These are phyloP conservation scores for Pestalotiopsis sp. DNA, from an alignment of 2,329 filamentous ascomycete genomes.

Conservation along the genomic window DNA sequence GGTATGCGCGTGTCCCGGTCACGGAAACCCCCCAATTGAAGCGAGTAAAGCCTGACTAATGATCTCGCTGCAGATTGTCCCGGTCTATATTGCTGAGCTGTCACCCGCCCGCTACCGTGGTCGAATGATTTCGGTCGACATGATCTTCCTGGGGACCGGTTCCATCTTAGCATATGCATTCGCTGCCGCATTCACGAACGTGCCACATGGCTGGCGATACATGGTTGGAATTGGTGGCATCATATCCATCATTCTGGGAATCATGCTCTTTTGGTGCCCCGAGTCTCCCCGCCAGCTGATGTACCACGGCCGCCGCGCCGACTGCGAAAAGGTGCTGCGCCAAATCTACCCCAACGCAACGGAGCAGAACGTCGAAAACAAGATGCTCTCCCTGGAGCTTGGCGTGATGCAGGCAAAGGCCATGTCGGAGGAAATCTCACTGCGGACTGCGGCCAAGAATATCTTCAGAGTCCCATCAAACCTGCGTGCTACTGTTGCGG, in stretches of 20 bases:
- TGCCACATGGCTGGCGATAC: constrained; percentile 47
- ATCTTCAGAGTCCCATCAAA: constrained; percentile 42
- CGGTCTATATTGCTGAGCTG: constrained; percentile 50
- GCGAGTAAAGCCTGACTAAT: neutral
- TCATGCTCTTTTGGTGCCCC: constrained; percentile 48
- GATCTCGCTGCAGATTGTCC: constrained; percentile 23
- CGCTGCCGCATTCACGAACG: constrained; percentile 40
- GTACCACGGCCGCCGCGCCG: constrained; percentile 40
- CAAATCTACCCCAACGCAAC: constrained; percentile 45
- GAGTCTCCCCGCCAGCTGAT: constrained; percentile 52
- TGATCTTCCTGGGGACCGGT: constrained; percentile 45
- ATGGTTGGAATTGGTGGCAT: constrained; percentile 51
- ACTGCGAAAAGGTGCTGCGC: constrained; percentile 39
- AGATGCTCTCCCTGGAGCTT: constrained; percentile 42
- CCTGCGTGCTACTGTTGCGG: constrained; percentile 43
- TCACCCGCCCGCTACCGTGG: constrained; percentile 52
- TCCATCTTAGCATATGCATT: constrained; percentile 44
- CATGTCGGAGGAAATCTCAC: constrained; percentile 33
- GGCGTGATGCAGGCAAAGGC: constrained; percentile 38
- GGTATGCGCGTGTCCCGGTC: constrained; percentile 33
- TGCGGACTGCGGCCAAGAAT: constrained; percentile 41
- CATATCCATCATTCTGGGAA: constrained; percentile 45
- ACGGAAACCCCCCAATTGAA: neutral
- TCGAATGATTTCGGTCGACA: constrained; percentile 50
- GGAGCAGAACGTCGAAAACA: constrained; percentile 43